Percentiles rank a stretch among this genome's conserved stretches.
Conservation (phyloP, 306 rosid genomes). For the Neltuma alba region DNA sequence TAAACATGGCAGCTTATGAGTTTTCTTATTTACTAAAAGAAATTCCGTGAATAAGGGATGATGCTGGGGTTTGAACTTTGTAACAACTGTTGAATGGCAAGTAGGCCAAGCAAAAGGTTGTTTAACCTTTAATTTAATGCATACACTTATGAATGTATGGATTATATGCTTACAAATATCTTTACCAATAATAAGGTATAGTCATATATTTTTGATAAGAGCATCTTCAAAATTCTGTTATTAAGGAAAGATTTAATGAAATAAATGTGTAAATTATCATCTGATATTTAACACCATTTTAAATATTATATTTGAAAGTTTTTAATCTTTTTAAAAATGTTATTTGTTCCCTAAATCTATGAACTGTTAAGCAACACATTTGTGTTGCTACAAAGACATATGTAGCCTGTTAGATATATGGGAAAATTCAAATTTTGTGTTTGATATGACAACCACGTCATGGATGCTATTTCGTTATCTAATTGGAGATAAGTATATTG, state of each 20-base stretch:
- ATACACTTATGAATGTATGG: background rate
- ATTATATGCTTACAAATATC: background rate
- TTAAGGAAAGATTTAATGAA: background rate
- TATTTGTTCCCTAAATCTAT: background rate
- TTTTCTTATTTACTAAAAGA: background rate
- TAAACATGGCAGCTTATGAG: background rate
- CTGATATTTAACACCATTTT: background rate
- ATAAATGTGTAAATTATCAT: background rate
- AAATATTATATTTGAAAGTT: background rate
- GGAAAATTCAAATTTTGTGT: constrained; percentile 11
- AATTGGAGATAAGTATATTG: background rate
- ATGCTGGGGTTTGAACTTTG: background rate
- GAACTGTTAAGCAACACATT: background rate
- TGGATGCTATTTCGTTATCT: background rate
- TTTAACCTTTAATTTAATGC: background rate
- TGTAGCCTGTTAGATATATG: background rate
- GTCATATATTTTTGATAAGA: background rate
- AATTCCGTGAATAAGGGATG: background rate
- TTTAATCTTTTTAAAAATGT: background rate
- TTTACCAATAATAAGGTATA: background rate
- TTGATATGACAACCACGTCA: background rate
- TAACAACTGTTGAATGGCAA: background rate
- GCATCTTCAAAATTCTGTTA: background rate
- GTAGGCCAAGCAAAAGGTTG: background rate
- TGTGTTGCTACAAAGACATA: background rate